Evolutionary conservation across 2,329 filamentous ascomycete species (phyloP).

Genomic region (Monilinia vaccinii-corymbosi): DNA sequence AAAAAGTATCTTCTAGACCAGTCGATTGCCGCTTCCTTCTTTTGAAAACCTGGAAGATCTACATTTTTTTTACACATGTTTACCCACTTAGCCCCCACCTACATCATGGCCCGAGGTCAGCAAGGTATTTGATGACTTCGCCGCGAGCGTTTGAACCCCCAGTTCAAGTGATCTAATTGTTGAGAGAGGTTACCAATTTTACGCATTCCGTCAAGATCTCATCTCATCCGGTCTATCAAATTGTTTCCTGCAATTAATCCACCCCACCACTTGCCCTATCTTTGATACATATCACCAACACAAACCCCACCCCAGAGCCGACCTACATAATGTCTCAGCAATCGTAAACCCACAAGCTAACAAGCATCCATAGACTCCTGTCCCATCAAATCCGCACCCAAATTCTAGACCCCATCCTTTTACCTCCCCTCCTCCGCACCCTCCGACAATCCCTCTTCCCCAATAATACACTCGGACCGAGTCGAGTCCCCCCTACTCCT

Average conservation of each 20-base stretch:
- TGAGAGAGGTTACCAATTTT: not conserved
- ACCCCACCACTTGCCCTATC: not conserved
- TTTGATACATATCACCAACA: not conserved
- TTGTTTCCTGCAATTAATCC: not conserved
- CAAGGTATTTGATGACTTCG: not conserved
- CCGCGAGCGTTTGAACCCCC: not conserved
- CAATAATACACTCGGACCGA: conserved; percentile 64
- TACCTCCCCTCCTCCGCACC: conserved; percentile 59
- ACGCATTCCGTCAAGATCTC: not conserved
- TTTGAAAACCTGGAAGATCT: conserved; percentile 6
- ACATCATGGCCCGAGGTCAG: not conserved
- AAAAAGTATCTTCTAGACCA: conserved; percentile 19
- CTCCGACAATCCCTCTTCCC: conserved; percentile 77
- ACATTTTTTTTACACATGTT: conserved; percentile 1
- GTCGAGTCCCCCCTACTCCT: conserved; percentile 51
- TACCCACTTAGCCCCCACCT: conserved; percentile 2
- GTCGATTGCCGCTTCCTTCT: conserved; percentile 12
- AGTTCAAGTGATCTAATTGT: not conserved
- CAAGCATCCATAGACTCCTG: conserved; percentile 31
- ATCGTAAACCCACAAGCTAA: not conserved
- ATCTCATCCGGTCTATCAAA: not conserved
- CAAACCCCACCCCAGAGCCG: not conserved
- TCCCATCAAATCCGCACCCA: conserved; percentile 47
- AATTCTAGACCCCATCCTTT: conserved; percentile 52
- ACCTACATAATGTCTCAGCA: not conserved